phyloP scores from a whole-genome alignment of 2,329 filamentous ascomycete genomes.

The Beauveria pseudobassiana region DNA sequence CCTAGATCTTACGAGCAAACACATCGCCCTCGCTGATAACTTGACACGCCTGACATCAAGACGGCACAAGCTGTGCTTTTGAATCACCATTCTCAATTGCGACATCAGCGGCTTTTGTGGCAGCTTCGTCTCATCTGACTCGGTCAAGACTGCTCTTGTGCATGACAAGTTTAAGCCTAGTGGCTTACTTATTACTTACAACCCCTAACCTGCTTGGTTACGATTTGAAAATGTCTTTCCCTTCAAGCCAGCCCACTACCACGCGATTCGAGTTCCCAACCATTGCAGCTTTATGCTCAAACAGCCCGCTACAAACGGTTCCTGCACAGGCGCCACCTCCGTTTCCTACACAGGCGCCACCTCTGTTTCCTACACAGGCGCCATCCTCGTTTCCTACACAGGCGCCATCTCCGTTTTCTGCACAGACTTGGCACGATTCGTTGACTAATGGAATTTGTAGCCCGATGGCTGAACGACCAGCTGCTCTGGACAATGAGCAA shows the following conservation, averaged over 20 bases:
- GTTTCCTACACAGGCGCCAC: too few relatives aligned
- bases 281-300: not conserved
- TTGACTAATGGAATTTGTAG: not conserved
- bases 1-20: not conserved
- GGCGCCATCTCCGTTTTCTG: not conserved
- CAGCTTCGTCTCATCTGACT: not conserved
- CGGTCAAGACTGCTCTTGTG: not conserved
- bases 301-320: too few relatives aligned
- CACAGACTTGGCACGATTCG: not conserved
- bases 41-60: not conserved
- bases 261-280: too few relatives aligned
- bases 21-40: not conserved
- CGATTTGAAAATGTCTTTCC: not conserved
- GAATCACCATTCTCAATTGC: not conserved
- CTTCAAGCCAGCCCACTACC: not conserved
- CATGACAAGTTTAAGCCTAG: not conserved
- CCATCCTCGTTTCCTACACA: not conserved
- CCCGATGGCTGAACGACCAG: constrained; percentile 16
- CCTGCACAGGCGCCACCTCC: too few relatives aligned
- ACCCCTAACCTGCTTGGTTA: not conserved
- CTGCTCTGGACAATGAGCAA: constrained; percentile 22
- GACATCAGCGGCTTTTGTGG: not conserved
- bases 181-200: constrained; percentile 2
- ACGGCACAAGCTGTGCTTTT: not conserved
- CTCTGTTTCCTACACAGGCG: not conserved